Base-by-base conservation (phyloP, 2,329 filamentous ascomycete genomes). In the Colletotrichum magnum region DNA sequence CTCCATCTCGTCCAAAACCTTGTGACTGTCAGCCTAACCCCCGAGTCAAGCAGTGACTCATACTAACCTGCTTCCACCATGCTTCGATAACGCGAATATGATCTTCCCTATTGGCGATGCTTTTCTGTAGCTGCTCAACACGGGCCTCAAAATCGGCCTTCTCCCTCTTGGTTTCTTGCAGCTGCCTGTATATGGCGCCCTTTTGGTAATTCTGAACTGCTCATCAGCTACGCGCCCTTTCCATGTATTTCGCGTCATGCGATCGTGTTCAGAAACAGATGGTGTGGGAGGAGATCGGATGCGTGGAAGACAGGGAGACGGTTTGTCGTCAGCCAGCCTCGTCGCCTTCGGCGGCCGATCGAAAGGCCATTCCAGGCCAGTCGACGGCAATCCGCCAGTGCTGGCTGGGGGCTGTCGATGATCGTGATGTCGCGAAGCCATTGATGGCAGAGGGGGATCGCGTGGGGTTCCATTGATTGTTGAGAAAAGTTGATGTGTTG, bases 151-250 rank as follows among this genome's bases (percentile, higher is more conserved):
- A 85, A 48, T 92, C 93, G 67, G 88, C 87, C 79, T 94, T 95
- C 79, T 97, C 94, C 75, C 96, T 91, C 83, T 97, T 97, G 82
- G 97, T 98, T 82, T 98, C 96, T 78, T 94, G 93, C 94, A 99
- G 97, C 83, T 98, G 95, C 68, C 97, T 94, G 76, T 93, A 92
- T 79, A 99, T 97, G 72, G 96, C 96, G 84, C 97, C 96, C 84
- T 98, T 99, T 83, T 95, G 93, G 77, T 93, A 96, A 41, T 69
- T 69, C 67, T 69, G 67, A 67, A 67, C 51, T 69, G 56, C 61
- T 69, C 56, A 69, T 69, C 67, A 69, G 67, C 67, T 66, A 45
- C 56, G 61, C 52, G 56, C 63, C 67, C 63, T 67, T 64, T 66
- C 62, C 63, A 61, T 69, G 51, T 61, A 51, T 67, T 57, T 67